A percentile compares a stretch with the other conserved stretches of the same genome.
Evolutionary conservation across 23 red algal species (phyloP).

Genomic region (Gracilariopsis chorda): DNA sequence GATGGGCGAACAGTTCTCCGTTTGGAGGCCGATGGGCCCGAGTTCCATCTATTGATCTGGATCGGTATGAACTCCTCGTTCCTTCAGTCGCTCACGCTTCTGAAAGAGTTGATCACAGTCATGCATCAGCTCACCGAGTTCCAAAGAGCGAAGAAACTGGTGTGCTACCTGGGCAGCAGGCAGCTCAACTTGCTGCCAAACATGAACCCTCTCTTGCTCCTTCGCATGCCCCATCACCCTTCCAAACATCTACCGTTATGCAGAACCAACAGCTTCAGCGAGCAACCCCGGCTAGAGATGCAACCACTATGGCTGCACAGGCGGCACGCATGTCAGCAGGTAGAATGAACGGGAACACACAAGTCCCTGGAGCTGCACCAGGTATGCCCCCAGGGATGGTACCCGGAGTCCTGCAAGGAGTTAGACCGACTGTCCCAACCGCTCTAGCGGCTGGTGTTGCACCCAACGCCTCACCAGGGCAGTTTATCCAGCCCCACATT

Average conservation of each 20-base stretch:
- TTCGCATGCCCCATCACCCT: neutral
- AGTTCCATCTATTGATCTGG: constrained; percentile 73
- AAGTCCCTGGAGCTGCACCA: neutral
- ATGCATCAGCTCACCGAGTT: neutral
- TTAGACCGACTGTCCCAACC: neutral
- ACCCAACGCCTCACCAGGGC: neutral
- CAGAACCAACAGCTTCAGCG: neutral
- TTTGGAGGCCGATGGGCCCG: constrained; percentile 74
- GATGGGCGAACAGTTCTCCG: constrained; percentile 55
- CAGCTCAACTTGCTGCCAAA: neutral
- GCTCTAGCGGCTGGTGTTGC: neutral
- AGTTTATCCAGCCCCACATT: neutral
- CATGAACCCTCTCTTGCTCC: constrained; percentile 3
- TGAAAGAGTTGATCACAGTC: neutral
- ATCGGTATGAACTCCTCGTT: constrained; percentile 74
- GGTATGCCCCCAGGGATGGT: neutral
- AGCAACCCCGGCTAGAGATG: neutral
- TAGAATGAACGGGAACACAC: neutral
- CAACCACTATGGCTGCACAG: neutral
- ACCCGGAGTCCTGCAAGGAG: neutral
- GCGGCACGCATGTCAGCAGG: neutral
- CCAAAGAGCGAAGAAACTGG: neutral
- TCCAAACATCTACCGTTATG: neutral
- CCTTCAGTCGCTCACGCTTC: constrained; percentile 10
- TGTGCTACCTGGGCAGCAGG: neutral